Percentiles rank a stretch among this genome's conserved stretches.
Conservation (phyloP, 2,329 filamentous ascomycete species). For the Ambrosiella xylebori region DNA sequence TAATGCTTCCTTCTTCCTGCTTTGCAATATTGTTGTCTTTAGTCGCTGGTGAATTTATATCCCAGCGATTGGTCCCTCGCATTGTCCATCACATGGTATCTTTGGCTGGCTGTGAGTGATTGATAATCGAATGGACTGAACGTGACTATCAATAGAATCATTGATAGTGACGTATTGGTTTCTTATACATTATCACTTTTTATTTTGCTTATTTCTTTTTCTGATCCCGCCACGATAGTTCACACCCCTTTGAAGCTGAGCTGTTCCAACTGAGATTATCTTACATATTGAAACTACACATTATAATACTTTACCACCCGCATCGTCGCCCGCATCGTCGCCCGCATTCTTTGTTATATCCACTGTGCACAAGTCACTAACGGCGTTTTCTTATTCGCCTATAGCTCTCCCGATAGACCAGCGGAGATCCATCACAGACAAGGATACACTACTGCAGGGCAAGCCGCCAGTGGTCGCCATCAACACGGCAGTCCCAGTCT, state of each 20-base stretch:
- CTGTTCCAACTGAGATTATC: not conserved
- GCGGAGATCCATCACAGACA: slow-evolving; percentile 33
- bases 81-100: not conserved
- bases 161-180: not conserved
- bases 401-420: slow-evolving; percentile 39
- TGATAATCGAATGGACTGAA: not conserved
- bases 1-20: not conserved
- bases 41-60: not conserved
- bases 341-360: not conserved
- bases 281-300: not conserved
- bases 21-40: not conserved
- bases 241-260: not conserved
- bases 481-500: slow-evolving; percentile 40
- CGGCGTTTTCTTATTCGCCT: not conserved
- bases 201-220: not conserved
- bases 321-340: not conserved
- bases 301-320: not conserved
- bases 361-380: not conserved
- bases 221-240: not conserved
- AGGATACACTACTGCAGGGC: slow-evolving; percentile 15
- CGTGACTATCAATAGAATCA: not conserved
- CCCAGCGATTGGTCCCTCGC: not conserved
- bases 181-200: not conserved
- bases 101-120: not conserved
- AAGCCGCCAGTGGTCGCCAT: not conserved